These are phyloP conservation scores for Saccharomycopsis hybrid DNA, from an alignment of 1,139 yeast species.

Conservation along the genomic window DNA sequence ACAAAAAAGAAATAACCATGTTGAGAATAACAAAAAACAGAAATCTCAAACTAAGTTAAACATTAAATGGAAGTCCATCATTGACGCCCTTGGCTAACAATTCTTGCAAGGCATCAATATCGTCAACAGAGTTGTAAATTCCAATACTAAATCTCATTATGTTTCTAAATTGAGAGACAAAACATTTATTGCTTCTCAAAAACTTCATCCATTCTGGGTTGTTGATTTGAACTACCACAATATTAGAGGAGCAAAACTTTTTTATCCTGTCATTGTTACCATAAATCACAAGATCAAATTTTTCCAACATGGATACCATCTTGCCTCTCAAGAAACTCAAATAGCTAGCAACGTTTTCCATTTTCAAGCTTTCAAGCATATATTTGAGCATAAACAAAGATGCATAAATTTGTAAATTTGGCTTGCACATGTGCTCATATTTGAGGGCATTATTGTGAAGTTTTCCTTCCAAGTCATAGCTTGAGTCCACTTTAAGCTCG, in stretches of 20 bases:
- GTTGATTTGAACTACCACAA: conserved; percentile 17
- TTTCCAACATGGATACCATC: conserved; percentile 9
- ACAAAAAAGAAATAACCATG: no score
- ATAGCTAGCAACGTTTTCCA: conserved; percentile 17
- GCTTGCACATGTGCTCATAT: conserved; percentile 20
- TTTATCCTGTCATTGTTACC: not conserved
- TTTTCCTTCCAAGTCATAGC: conserved; percentile 3
- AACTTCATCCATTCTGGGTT: conserved; percentile 21
- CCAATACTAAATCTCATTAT: conserved; percentile 20
- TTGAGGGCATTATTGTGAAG: conserved; percentile 6
- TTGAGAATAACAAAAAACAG: no score
- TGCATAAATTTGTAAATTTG: conserved; percentile 19
- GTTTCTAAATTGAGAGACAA: conserved; percentile 20
- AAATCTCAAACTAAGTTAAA: not conserved
- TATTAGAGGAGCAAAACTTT: conserved; percentile 5
- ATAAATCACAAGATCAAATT: conserved; percentile 9
- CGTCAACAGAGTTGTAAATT: conserved; percentile 18
- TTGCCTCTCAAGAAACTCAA: conserved; percentile 11
- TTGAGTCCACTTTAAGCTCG: conserved; percentile 10
- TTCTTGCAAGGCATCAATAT: conserved; percentile 15
- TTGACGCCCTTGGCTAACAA: conserved; percentile 14
- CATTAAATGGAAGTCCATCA: conserved; percentile 10
- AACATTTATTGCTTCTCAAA: conserved; percentile 11
- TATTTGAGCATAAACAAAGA: conserved; percentile 11
- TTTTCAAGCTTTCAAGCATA: conserved; percentile 10